Evolutionary conservation across 805 yeast species (phyloP).

Genomic region (Wickerhamiella spandovensis): DNA sequence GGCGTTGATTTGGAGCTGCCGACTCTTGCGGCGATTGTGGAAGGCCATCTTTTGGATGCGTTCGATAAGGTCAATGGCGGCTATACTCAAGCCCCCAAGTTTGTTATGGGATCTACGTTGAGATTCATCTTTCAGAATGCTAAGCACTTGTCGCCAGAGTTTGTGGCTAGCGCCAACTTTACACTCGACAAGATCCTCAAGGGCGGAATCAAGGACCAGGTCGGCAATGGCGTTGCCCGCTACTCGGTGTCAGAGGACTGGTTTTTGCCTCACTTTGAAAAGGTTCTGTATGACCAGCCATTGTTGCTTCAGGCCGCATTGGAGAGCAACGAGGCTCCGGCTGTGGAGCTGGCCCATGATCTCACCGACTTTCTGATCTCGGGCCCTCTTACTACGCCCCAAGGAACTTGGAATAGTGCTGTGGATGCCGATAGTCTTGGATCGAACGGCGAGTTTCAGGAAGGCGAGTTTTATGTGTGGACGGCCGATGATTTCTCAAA

Average conservation of each 20-base stretch:
- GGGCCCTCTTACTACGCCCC: slow-evolving; percentile 13
- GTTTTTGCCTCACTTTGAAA: slow-evolving; percentile 30
- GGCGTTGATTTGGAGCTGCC: slow-evolving; percentile 8
- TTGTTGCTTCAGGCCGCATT: slow-evolving; percentile 23
- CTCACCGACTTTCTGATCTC: slow-evolving; percentile 9
- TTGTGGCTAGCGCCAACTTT: slow-evolving; percentile 15
- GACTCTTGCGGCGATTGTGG: slow-evolving; percentile 13
- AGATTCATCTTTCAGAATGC: slow-evolving; percentile 15
- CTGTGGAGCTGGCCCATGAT: slow-evolving; percentile 11
- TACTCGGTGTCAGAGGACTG: slow-evolving; percentile 29
- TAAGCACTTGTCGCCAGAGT: slow-evolving; percentile 8
- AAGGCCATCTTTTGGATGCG: slow-evolving; percentile 17
- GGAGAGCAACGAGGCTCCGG: slow-evolving; percentile 7
- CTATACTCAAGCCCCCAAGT: slow-evolving; percentile 26
- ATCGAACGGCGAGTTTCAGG: slow-evolving; percentile 14
- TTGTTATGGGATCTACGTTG: slow-evolving; percentile 23
- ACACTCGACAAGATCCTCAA: slow-evolving; percentile 21
- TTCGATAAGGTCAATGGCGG: slow-evolving; percentile 24
- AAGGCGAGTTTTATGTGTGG: slow-evolving; percentile 28
- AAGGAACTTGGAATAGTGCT: slow-evolving; percentile 23
- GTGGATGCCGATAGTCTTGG: slow-evolving; percentile 24
- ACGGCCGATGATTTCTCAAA: slow-evolving; percentile 22
- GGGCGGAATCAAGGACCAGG: slow-evolving; percentile 28
- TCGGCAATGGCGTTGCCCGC: slow-evolving; percentile 27
- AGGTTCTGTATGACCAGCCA: slow-evolving; percentile 28